Evolutionary conservation across 768 basidiomycete species (phyloP).

Genomic region (Podaxis sp.): DNA sequence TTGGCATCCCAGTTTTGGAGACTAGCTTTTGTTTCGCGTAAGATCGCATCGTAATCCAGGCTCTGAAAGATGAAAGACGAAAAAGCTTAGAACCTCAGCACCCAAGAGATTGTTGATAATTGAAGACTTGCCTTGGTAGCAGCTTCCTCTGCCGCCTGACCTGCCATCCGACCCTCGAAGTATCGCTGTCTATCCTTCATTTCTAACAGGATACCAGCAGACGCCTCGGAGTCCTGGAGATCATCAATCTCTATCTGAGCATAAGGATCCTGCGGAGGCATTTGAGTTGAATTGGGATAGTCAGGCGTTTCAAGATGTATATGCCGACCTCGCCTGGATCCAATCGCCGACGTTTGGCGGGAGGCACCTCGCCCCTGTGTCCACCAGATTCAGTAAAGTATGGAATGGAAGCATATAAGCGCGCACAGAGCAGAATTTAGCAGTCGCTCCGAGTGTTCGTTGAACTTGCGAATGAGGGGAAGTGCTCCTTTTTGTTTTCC

Average conservation of each 20-base stretch:
- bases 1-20: constrained; percentile 57
- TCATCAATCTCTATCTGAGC: constrained; percentile 82
- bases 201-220: constrained; percentile 74
- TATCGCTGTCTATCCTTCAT: constrained; percentile 86
- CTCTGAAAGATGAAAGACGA: constrained; percentile 27
- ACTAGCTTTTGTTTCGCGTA: constrained; percentile 46
- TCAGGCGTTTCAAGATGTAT: neutral
- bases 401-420: neutral
- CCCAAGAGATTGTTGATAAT: neutral
- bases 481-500: constrained; percentile 85
- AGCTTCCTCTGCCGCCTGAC: constrained; percentile 28
- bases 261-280: constrained; percentile 33
- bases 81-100: neutral
- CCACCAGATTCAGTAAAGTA: constrained; percentile 9
- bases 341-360: constrained; percentile 61
- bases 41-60: constrained; percentile 46
- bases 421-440: constrained; percentile 75
- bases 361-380: constrained; percentile 52
- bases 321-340: constrained; percentile 41
- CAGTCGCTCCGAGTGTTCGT: constrained; percentile 92
- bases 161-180: constrained; percentile 66
- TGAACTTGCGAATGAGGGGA: constrained; percentile 95
- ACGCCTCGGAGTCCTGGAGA: constrained; percentile 65
- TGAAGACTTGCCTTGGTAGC: constrained; percentile 24
- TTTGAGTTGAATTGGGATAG: neutral